phyloP scores from a whole-genome alignment of 192 early-diverging fungal genomes.

The Dissophora ornata region DNA sequence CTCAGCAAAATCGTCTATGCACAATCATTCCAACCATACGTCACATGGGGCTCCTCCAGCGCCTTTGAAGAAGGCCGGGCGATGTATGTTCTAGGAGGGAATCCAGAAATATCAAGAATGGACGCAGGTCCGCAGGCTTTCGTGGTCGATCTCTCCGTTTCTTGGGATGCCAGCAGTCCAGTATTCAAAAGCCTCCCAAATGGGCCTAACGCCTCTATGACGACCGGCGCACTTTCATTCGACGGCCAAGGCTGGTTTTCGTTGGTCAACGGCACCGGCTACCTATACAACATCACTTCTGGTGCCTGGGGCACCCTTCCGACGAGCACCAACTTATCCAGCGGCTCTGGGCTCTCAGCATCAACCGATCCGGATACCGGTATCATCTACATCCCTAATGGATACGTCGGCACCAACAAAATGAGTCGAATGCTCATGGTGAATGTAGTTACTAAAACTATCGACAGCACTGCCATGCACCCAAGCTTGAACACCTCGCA shows the following conservation, averaged over 20 bases:
- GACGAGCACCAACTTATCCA: too few species aligned
- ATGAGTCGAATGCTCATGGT: neutral
- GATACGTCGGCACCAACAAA: neutral
- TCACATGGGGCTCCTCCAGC: too few species aligned
- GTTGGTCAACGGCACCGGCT: neutral
- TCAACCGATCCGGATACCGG: conserved; percentile 5
- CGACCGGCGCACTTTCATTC: neutral
- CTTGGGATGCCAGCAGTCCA: neutral
- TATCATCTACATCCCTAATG: conserved; percentile 12
- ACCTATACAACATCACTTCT: too few species aligned
- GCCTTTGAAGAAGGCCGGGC: too few species aligned
- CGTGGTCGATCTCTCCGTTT: neutral
- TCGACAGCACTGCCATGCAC: neutral
- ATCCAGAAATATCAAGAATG: neutral
- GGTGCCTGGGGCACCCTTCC: neutral
- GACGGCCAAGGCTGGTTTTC: neutral
- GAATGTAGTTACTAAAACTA: neutral
- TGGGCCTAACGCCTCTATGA: neutral
- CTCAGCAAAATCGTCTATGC: too few species aligned
- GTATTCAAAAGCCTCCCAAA: neutral
- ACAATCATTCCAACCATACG: too few species aligned
- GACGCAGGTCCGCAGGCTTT: neutral
- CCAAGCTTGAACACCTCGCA: neutral
- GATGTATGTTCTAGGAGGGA: too few species aligned
- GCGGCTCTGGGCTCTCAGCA: neutral